Evolutionary conservation across 2,329 filamentous ascomycete genomes (phyloP), one percentile per base, ranked within the genome.

Genomic region (Talaromyces sp.): DNA sequence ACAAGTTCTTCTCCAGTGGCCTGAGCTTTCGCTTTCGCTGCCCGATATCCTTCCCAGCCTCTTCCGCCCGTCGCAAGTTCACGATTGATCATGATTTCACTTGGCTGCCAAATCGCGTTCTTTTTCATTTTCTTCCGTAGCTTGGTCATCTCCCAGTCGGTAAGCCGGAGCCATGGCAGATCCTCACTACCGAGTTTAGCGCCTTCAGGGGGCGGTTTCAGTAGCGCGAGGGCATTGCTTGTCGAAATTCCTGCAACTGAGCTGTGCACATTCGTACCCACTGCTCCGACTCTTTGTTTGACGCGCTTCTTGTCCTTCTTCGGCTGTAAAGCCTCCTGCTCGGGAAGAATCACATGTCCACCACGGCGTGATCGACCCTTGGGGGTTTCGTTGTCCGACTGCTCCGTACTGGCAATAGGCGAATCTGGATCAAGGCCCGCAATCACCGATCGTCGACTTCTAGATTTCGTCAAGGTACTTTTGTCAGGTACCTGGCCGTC

Each of bases 41-140:
- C 75, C 23, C 75, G 72, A 65, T 81, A 82, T 21, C 78, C 79
- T 50, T 82, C 80, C 76, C 79, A 81, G 3, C 80, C 81, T 60
- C 86, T 83, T 40, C 83, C 83, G 48, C 84, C 80, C 56, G 82
- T 78, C 52, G 84, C 82, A n/a, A 88, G 78, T 72, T 88, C 85
- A 35, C 86, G 82, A 62, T 84, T 80, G 54, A 88, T 86, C 86
- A 88, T 88, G 11, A 86, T 85, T 64, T 86, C 84, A 66, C 85
- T 88, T 0, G 86, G 86, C 50, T 84, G 83, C 86, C 86, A 88
- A n/a, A 86, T 82, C 5, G 85, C 84, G 66, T 88, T 88, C 78
- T 88, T 88, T 77, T 88, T 88, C 86, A 88, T 88, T 67, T 84
- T 82, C 73, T 88, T 88, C 59, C 86, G 81, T 25, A 88, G 73